A percentile compares a stretch with the other conserved stretches of the same genome.
Conservation (phyloP, 306 rosid species). For the Cucumis cinereus region DNA sequence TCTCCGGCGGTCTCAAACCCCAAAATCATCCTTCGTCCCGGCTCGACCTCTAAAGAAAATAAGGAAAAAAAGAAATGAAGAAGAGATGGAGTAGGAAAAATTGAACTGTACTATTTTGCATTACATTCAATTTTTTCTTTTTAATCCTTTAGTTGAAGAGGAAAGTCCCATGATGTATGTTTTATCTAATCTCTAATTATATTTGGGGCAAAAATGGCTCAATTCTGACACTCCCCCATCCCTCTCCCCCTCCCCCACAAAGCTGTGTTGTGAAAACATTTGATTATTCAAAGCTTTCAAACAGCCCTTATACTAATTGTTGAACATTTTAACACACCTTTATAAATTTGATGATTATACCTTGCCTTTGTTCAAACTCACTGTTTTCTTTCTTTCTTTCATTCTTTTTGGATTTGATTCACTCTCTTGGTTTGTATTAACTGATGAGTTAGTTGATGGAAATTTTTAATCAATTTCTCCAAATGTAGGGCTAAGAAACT, state of each 20-base stretch:
- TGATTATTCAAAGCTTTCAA: slow-evolving; percentile 9
- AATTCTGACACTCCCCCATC: background rate
- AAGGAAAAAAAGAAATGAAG: background rate
- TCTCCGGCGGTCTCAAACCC: background rate
- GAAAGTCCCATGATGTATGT: slow-evolving; percentile 28
- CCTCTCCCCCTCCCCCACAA: background rate
- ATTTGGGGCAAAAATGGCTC: slow-evolving; percentile 19
- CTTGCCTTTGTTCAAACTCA: background rate
- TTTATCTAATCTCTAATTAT: slow-evolving; percentile 75
- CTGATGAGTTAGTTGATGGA: too few species aligned
- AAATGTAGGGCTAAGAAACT: too few species aligned
- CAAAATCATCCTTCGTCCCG: background rate
- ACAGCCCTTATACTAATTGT: slow-evolving; percentile 6
- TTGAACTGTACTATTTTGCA: slow-evolving; percentile 6
- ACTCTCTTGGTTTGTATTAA: background rate
- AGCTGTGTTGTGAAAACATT: slow-evolving; percentile 7
- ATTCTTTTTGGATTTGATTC: too few species aligned
- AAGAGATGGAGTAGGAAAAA: slow-evolving; percentile 8
- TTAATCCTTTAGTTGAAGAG: slow-evolving; percentile 19
- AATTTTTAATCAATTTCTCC: too few species aligned
- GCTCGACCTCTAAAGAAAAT: background rate
- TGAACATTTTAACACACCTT: slow-evolving; percentile 5
- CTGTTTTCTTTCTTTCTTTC: background rate
- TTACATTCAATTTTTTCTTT: slow-evolving; percentile 8
- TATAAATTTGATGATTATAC: slow-evolving; percentile 2